phyloP scores from a whole-genome alignment of 257 asterid genomes.

The Cinchona pubescens region DNA sequence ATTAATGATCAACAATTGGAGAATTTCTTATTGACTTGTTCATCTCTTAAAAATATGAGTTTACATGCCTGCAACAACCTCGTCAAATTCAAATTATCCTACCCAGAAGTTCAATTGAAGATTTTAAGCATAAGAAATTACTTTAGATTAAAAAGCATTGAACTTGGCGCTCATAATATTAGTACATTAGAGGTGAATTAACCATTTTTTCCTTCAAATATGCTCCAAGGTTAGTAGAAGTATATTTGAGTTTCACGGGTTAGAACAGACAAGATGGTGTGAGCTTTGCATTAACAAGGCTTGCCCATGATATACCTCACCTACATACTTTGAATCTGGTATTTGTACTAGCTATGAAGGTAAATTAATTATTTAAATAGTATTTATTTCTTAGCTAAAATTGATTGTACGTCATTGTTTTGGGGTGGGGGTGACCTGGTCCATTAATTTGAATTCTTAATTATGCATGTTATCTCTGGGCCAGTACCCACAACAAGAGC shows the following conservation, averaged over 20 bases:
- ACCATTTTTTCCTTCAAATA: neutral
- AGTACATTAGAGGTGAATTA: neutral
- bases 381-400: too few relatives aligned
- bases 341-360: neutral
- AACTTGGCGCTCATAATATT: neutral
- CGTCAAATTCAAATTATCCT: neutral
- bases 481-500: too few relatives aligned
- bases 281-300: neutral
- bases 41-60: slow-evolving; percentile 1
- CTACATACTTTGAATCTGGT: neutral
- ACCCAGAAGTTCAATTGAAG: neutral
- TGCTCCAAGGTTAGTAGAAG: neutral
- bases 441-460: too few relatives aligned
- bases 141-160: neutral
- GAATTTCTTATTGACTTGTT: neutral
- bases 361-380: neutral
- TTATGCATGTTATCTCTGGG: too few relatives aligned
- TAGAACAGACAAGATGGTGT: slow-evolving; percentile 1
- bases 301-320: slow-evolving; percentile 7
- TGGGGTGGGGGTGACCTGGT: too few relatives aligned
- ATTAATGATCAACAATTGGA: slow-evolving; percentile 2
- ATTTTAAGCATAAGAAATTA: neutral
- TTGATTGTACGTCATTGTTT: too few relatives aligned
- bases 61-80: neutral
- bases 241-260: slow-evolving; percentile 6